phyloP scores from a whole-genome alignment of 2,329 filamentous ascomycete species.

The Parastagonospora avenae region DNA sequence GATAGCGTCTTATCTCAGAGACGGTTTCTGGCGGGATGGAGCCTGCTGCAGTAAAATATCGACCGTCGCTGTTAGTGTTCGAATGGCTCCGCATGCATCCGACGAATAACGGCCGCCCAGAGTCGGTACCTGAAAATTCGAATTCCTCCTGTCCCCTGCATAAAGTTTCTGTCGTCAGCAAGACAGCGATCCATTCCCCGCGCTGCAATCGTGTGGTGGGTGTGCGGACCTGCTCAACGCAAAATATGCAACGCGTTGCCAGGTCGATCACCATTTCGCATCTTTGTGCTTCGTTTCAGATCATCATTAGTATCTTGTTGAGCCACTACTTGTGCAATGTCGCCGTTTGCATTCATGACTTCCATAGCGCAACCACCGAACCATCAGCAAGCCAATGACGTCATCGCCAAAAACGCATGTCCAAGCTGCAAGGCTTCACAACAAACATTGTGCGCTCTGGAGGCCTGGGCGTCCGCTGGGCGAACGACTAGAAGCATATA shows the following conservation, averaged over 20 bases:
- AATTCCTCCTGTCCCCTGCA: background rate
- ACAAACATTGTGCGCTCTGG: background rate
- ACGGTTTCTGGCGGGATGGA: background rate
- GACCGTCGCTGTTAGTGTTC: background rate
- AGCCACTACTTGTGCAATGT: background rate
- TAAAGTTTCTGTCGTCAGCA: background rate
- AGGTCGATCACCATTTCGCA: background rate
- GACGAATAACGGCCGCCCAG: background rate
- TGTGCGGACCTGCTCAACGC: background rate
- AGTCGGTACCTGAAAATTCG: background rate
- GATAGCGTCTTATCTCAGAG: constrained; percentile 10
- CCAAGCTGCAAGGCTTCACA: background rate
- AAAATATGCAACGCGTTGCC: background rate
- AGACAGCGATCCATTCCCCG: background rate
- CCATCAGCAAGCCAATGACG: background rate
- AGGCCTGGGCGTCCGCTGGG: background rate
- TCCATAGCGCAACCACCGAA: background rate
- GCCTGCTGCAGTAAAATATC: background rate
- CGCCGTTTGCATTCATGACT: background rate
- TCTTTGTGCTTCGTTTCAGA: background rate
- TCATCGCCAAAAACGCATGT: constrained; percentile 7
- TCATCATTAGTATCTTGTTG: background rate
- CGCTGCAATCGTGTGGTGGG: background rate
- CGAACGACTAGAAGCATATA: background rate
- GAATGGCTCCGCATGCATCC: background rate